These are phyloP conservation scores for Ascochyta pisi DNA, from an alignment of 2,329 filamentous ascomycete genomes.

Conservation along the genomic window DNA sequence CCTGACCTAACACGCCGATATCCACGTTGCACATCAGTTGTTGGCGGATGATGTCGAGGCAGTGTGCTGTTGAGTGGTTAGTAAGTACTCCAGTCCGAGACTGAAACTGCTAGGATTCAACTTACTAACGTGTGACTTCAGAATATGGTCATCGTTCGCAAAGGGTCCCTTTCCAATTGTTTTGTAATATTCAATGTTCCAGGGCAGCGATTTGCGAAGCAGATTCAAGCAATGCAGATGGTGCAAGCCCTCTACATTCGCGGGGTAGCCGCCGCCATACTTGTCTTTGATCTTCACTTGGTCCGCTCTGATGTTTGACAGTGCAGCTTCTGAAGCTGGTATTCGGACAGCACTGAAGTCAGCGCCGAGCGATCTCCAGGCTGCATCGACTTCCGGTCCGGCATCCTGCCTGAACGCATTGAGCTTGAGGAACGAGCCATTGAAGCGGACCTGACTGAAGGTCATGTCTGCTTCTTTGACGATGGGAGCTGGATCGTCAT, in stretches of 20 bases:
- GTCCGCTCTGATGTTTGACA: constrained; percentile 59
- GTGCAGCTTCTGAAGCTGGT: constrained; percentile 55
- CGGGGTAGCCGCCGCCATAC: constrained; percentile 66
- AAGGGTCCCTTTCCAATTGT: constrained; percentile 60
- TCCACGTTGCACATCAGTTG: constrained; percentile 70
- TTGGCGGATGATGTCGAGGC: constrained; percentile 67
- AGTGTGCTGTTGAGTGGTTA: constrained; percentile 53
- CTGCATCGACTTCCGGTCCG: constrained; percentile 63
- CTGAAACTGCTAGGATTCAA: constrained; percentile 13
- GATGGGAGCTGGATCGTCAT: constrained; percentile 35
- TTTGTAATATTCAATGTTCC: constrained; percentile 67
- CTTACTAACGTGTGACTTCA: constrained; percentile 66
- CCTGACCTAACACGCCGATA: constrained; percentile 65
- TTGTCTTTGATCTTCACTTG: constrained; percentile 64
- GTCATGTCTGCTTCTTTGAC: constrained; percentile 51
- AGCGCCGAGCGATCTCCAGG: constrained; percentile 62
- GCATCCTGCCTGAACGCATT: constrained; percentile 61
- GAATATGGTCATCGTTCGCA: constrained; percentile 60
- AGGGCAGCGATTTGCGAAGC: constrained; percentile 64
- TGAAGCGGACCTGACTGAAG: constrained; percentile 56
- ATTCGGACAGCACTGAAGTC: constrained; percentile 62
- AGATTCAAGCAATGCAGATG: constrained; percentile 69
- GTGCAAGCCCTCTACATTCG: constrained; percentile 64
- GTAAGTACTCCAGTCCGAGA: constrained; percentile 2
- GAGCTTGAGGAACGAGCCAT: constrained; percentile 63